Percentiles rank a stretch among this genome's conserved stretches.
Conservation (phyloP, 257 asterid species). For the Echium plantagineum region DNA sequence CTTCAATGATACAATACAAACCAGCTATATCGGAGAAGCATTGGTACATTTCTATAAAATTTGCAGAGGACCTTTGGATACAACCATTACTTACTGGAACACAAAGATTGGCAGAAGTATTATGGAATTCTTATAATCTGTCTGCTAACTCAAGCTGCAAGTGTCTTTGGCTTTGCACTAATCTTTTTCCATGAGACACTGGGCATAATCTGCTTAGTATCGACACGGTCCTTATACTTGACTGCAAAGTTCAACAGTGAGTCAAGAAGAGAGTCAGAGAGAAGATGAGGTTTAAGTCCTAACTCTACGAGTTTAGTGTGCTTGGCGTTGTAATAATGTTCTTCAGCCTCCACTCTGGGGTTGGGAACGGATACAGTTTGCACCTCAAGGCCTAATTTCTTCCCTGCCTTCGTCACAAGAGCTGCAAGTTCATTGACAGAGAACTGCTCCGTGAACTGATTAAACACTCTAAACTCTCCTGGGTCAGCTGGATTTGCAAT, state of each 20-base stretch:
- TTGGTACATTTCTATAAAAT: background rate
- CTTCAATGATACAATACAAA: too few relatives aligned
- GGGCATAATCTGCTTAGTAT: constrained; percentile 84
- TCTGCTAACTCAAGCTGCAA: constrained; percentile 32
- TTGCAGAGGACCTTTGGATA: background rate
- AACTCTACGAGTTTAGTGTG: constrained; percentile 80
- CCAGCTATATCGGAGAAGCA: background rate
- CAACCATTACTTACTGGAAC: background rate
- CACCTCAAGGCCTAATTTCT: constrained; percentile 78
- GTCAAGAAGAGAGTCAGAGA: constrained; percentile 91
- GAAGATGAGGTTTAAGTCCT: constrained; percentile 85
- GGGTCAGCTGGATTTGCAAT: constrained; percentile 85
- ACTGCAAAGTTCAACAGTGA: constrained; percentile 74
- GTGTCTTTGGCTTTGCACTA: constrained; percentile 68
- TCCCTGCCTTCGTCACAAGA: constrained; percentile 78
- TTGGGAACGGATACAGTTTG: constrained; percentile 65
- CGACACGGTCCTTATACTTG: constrained; percentile 71
- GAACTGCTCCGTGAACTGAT: constrained; percentile 92
- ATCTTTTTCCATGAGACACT: constrained; percentile 85
- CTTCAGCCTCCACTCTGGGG: constrained; percentile 97
- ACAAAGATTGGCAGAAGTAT: background rate
- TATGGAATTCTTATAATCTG: background rate
- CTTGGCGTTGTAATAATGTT: constrained; percentile 91
- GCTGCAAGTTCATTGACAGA: constrained; percentile 90
- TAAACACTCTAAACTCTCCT: constrained; percentile 86